phyloP scores from a whole-genome alignment of 176 grass and related monocot species.

The Aegilops speltoides region DNA sequence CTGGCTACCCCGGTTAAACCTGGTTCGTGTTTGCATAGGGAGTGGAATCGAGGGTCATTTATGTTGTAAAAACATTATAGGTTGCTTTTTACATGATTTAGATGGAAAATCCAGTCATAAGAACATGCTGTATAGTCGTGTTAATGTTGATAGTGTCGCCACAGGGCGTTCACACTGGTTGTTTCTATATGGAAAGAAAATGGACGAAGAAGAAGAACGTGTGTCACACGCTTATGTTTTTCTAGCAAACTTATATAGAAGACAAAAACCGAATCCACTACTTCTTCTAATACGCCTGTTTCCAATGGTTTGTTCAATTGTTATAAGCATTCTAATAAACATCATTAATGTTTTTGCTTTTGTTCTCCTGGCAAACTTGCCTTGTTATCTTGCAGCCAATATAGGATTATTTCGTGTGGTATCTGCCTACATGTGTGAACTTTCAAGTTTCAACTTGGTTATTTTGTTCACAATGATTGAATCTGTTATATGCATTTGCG shows the following conservation, averaged over 20 bases:
- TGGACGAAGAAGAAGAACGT: background rate
- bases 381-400: background rate
- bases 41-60: background rate
- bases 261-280: background rate
- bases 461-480: background rate
- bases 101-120: background rate
- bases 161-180: background rate
- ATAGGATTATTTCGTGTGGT: background rate
- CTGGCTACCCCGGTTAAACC: background rate
- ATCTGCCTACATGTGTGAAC: background rate
- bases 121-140: background rate
- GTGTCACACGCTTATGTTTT: background rate
- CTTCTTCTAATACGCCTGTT: background rate
- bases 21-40: background rate
- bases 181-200: background rate
- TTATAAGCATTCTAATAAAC: background rate
- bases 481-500: background rate
- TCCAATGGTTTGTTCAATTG: slow-evolving; percentile 14
- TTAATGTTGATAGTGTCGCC: background rate
- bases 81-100: background rate
- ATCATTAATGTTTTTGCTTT: background rate
- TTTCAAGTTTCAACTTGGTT: slow-evolving; percentile 7
- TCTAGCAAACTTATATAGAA: background rate
- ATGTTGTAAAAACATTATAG: background rate
- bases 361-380: background rate